phyloP scores from a whole-genome alignment of 2,329 filamentous ascomycete species.

The Epichloe aotearoae region DNA sequence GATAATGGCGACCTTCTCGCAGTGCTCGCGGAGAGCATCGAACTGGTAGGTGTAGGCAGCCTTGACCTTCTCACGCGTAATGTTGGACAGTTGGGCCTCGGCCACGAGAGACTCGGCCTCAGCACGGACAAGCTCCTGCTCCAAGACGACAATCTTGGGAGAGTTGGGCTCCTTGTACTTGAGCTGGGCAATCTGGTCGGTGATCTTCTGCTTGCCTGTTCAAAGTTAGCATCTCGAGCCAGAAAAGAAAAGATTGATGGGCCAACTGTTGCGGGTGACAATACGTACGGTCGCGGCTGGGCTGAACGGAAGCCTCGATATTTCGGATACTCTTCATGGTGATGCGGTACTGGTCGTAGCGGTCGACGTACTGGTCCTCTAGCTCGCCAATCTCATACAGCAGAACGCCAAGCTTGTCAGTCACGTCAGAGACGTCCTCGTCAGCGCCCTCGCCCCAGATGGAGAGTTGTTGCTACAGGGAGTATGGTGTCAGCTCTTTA shows the following conservation, averaged over 20 bases:
- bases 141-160: slow-evolving; percentile 90
- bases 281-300: slow-evolving; percentile 80
- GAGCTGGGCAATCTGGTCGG: slow-evolving; percentile 93
- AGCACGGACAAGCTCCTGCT: slow-evolving; percentile 95
- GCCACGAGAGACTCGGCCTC: slow-evolving; percentile 98
- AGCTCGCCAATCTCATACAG: slow-evolving; percentile 98
- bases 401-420: slow-evolving; percentile 94
- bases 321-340: slow-evolving; percentile 99
- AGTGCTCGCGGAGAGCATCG: slow-evolving; percentile 91
- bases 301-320: slow-evolving; percentile 96
- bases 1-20: slow-evolving; percentile 96
- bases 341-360: slow-evolving; percentile 97
- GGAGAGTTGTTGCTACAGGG: slow-evolving; percentile 81
- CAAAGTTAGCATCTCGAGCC: not conserved
- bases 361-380: slow-evolving; percentile 95
- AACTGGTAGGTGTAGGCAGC: slow-evolving; percentile 97
- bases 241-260: not conserved
- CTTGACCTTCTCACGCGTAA: slow-evolving; percentile 98
- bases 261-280: no score
- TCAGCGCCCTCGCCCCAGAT: slow-evolving; percentile 94
- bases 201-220: slow-evolving; percentile 95
- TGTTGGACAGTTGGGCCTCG: slow-evolving; percentile 96
- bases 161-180: slow-evolving; percentile 99
- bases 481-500: not conserved
- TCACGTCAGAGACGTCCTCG: slow-evolving; percentile 96